Evolutionary conservation across 805 yeast genomes (phyloP).

Genomic region (Spathaspora sp.): DNA sequence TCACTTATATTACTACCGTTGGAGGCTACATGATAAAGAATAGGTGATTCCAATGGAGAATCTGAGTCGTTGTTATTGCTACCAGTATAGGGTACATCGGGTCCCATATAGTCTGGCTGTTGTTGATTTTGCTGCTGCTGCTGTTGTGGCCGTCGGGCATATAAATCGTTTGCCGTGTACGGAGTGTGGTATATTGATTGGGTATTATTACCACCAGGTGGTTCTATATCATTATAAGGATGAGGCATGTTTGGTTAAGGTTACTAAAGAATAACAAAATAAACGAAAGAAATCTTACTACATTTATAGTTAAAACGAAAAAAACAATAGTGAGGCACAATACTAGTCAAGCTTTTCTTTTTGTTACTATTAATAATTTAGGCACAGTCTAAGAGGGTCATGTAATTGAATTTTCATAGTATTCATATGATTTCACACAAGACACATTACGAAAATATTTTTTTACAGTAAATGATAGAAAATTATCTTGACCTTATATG

Average conservation of each 20-base stretch:
- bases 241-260: background rate
- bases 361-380: background rate
- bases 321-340: background rate
- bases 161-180: background rate
- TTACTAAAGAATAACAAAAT: background rate
- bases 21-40: background rate
- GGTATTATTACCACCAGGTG: background rate
- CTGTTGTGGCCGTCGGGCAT: background rate
- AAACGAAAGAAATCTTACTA: background rate
- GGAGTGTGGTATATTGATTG: background rate
- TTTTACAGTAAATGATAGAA: background rate
- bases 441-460: background rate
- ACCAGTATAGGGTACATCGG: background rate
- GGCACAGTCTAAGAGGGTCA: background rate
- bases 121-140: background rate
- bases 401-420: background rate
- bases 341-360: no score
- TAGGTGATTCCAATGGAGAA: conserved; percentile 1
- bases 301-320: background rate
- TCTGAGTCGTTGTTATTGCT: background rate
- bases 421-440: background rate
- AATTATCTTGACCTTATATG: background rate
- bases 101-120: background rate
- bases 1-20: background rate
- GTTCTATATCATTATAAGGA: background rate